Evolutionary conservation across 176 grass and related monocot genomes (phyloP).

Genomic region (Paspalum notatum): DNA sequence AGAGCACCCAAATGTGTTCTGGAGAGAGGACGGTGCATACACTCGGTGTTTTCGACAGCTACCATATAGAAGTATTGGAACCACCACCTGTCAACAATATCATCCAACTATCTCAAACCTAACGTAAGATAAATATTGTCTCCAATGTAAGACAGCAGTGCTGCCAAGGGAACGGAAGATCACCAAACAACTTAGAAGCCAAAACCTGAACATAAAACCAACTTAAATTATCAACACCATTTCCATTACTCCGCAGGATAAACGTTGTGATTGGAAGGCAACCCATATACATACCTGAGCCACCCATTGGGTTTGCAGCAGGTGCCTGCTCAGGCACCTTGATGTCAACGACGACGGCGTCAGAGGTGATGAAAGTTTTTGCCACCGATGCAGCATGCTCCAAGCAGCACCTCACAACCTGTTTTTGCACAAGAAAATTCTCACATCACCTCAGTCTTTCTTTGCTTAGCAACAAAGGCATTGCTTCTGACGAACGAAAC

Average conservation of each 20-base stretch:
- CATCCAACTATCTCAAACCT: neutral
- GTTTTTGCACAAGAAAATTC: conserved; percentile 9
- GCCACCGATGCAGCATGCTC: conserved; percentile 90
- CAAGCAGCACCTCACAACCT: conserved; percentile 97
- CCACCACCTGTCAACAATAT: neutral
- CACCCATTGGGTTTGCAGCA: conserved; percentile 72
- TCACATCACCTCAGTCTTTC: neutral
- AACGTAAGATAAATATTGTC: neutral
- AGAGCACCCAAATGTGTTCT: no score
- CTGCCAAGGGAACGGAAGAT: neutral
- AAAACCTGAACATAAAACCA: conserved; percentile 45
- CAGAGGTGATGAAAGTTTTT: conserved; percentile 85
- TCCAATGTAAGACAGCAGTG: neutral
- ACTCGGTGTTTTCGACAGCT: no score
- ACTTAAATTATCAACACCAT: neutral
- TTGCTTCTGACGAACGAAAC: neutral
- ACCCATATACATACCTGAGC: conserved; percentile 58
- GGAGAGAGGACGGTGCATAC: no score
- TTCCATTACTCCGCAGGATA: neutral
- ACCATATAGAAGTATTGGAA: no score
- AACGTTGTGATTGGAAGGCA: neutral
- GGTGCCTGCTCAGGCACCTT: conserved; percentile 66
- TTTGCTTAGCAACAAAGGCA: neutral
- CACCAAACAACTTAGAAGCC: conserved; percentile 51
- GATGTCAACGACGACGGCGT: conserved; percentile 88